Percentiles rank a stretch among this genome's conserved stretches.
These are phyloP conservation scores for Aspergillus ochraceus DNA, from an alignment of 2,329 filamentous ascomycete species.

Conservation along the genomic window DNA sequence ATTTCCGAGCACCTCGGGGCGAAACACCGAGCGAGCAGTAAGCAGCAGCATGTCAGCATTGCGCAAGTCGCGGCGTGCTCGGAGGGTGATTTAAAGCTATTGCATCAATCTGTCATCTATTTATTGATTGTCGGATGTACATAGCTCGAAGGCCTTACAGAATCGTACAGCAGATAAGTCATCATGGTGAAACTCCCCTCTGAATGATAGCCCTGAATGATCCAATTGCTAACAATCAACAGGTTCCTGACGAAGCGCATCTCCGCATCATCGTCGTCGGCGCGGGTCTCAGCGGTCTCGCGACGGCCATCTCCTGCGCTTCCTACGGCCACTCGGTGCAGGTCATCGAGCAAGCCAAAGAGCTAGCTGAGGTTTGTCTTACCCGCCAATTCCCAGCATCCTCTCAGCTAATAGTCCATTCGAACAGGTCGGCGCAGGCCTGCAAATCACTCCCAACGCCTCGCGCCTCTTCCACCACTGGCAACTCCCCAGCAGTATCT, in stretches of 20 bases:
- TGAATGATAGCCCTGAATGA: neutral
- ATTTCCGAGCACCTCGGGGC: neutral
- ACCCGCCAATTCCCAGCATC: neutral
- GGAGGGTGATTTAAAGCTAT: neutral
- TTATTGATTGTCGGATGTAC: neutral
- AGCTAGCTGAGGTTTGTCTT: constrained; percentile 35
- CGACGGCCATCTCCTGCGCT: constrained; percentile 29
- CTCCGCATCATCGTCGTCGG: constrained; percentile 31
- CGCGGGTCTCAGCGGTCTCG: constrained; percentile 33
- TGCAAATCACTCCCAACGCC: constrained; percentile 53
- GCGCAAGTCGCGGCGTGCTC: neutral
- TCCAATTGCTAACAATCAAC: neutral
- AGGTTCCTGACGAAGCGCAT: constrained; percentile 13
- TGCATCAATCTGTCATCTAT: neutral
- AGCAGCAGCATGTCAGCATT: neutral
- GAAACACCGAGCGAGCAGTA: neutral
- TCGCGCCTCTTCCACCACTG: constrained; percentile 33
- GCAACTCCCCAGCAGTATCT: constrained; percentile 26
- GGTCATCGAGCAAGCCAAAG: constrained; percentile 32
- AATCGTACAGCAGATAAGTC: neutral
- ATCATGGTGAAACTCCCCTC: neutral
- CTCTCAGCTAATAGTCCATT: neutral
- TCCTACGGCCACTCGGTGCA: constrained; percentile 26
- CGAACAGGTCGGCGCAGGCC: constrained; percentile 57
- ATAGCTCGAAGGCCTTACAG: neutral